A percentile compares a stretch with the other conserved stretches of the same genome.
phyloP scores from a whole-genome alignment of 306 rosid species.

The Prinsepia uniflora region DNA sequence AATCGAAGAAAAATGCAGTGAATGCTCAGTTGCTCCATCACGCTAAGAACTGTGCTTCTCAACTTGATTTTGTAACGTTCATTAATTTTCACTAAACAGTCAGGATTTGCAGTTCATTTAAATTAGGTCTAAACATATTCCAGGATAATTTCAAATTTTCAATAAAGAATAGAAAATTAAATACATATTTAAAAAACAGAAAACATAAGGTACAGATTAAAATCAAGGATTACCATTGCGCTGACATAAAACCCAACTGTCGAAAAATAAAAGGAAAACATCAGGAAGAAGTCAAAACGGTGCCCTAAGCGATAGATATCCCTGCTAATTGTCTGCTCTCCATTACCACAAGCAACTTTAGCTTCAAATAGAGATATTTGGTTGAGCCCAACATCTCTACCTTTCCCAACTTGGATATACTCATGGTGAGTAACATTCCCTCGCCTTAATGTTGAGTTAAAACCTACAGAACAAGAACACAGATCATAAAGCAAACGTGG shows the following conservation, averaged over 20 bases:
- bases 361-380: slow-evolving; percentile 98
- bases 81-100: neutral
- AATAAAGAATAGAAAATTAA: neutral
- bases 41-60: neutral
- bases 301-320: slow-evolving; percentile 92
- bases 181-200: neutral
- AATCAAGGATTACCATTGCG: slow-evolving; percentile 62
- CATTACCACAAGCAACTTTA: slow-evolving; percentile 94
- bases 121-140: neutral
- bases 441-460: slow-evolving; percentile 81
- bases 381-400: slow-evolving; percentile 96
- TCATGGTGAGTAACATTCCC: slow-evolving; percentile 96
- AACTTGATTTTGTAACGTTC: neutral
- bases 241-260: slow-evolving; percentile 84
- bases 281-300: slow-evolving; percentile 97
- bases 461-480: slow-evolving; percentile 46
- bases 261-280: slow-evolving; percentile 83
- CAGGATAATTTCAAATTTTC: slow-evolving; percentile 1
- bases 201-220: neutral
- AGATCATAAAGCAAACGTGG: slow-evolving; percentile 14
- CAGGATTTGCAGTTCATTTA: neutral
- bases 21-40: slow-evolving; percentile 4
- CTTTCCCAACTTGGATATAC: slow-evolving; percentile 96
- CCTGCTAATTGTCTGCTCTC: slow-evolving; percentile 90
- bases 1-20: neutral